phyloP scores from a whole-genome alignment of 768 basidiomycete species.

The Leucocoprinus leucothites region DNA sequence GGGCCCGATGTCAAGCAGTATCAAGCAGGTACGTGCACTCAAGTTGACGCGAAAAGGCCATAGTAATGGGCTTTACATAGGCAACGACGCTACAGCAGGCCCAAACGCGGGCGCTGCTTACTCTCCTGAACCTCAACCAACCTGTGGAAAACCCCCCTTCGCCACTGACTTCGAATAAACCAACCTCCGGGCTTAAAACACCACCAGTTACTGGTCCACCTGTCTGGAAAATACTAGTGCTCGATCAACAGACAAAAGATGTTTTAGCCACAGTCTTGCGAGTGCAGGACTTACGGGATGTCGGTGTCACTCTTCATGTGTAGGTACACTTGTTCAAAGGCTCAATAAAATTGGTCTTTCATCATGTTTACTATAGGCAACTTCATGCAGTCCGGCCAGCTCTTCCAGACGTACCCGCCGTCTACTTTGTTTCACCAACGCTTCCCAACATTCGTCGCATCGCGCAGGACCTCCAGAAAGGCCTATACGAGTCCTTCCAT shows the following conservation, averaged over 20 bases:
- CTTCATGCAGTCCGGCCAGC: conserved; percentile 86
- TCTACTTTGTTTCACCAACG: conserved; percentile 95
- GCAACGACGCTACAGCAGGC: conserved; percentile 76
- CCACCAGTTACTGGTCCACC: conserved; percentile 62
- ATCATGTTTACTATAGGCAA: conserved; percentile 52
- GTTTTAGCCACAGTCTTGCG: conserved; percentile 92
- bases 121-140: conserved; percentile 83
- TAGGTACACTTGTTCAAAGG: conserved; percentile 39
- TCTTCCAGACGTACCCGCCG: conserved; percentile 91
- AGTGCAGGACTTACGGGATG: conserved; percentile 95
- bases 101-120: conserved; percentile 82
- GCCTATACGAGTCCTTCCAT: conserved; percentile 89
- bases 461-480: conserved; percentile 88
- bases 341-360: conserved; percentile 1
- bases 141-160: conserved; percentile 39
- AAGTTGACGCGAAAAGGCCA: neutral
- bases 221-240: conserved; percentile 94
- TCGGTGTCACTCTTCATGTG: conserved; percentile 98
- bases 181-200: conserved; percentile 43
- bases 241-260: conserved; percentile 96
- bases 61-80: conserved; percentile 17
- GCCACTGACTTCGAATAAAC: conserved; percentile 32
- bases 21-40: conserved; percentile 29
- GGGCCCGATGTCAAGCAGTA: conserved; percentile 27
- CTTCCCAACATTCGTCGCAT: conserved; percentile 83